A percentile compares a stretch with the other conserved stretches of the same genome.
Evolutionary conservation across 164 flowering plant species (phyloP).

Genomic region (Taxillus chinensis): DNA sequence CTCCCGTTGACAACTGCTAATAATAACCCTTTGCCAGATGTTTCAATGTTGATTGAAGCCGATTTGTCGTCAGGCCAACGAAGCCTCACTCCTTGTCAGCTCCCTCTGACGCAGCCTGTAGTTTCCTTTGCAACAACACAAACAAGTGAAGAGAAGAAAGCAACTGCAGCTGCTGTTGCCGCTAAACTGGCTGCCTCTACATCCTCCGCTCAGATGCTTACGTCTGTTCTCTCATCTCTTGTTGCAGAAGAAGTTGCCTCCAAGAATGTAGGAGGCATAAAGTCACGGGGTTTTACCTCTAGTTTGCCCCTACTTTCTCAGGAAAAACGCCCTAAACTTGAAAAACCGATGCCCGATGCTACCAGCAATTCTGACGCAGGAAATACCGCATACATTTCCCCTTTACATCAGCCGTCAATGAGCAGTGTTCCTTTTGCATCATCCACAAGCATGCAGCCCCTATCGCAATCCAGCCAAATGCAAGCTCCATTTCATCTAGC

Average conservation of each 20-base stretch:
- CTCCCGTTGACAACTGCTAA: conserved; percentile 5
- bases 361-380: conserved; percentile 18
- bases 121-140: conserved; percentile 28
- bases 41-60: conserved; percentile 13
- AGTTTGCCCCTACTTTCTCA: conserved; percentile 26
- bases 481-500: conserved; percentile 24
- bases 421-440: conserved; percentile 13
- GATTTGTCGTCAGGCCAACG: conserved; percentile 19
- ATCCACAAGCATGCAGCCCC: conserved; percentile 11
- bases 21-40: conserved; percentile 10
- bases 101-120: conserved; percentile 27
- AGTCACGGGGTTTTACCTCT: conserved; percentile 23
- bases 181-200: conserved; percentile 76
- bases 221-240: conserved; percentile 60
- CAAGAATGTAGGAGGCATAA: conserved; percentile 23
- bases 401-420: conserved; percentile 22
- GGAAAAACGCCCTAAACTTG: conserved; percentile 52
- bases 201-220: conserved; percentile 71
- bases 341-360: conserved; percentile 41
- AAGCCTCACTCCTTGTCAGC: conserved; percentile 15
- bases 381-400: conserved; percentile 21
- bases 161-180: conserved; percentile 62
- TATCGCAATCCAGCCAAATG: background rate
- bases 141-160: conserved; percentile 39
- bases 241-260: conserved; percentile 75